These are phyloP conservation scores for Rhodomyrtus tomentosa DNA, from an alignment of 345 rosid genomes.

Conservation along the genomic window DNA sequence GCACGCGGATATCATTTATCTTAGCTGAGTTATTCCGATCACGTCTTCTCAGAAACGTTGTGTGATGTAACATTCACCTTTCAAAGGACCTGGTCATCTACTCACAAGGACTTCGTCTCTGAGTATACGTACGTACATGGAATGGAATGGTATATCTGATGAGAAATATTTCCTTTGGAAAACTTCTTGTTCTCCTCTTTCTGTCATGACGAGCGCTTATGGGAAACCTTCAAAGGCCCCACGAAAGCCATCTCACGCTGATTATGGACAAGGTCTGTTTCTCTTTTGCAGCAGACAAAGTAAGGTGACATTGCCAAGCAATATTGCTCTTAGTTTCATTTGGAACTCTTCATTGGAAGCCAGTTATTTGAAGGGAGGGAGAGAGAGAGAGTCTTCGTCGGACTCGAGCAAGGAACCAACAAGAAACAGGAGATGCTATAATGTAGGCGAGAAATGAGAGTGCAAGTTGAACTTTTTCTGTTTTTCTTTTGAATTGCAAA, in stretches of 20 bases:
- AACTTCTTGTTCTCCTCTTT: neutral
- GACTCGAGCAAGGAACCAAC: neutral
- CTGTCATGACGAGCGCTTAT: neutral
- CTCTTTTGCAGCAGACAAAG: neutral
- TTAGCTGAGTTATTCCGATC: neutral
- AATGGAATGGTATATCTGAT: neutral
- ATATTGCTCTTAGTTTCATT: neutral
- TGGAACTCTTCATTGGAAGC: neutral
- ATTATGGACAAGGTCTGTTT: neutral
- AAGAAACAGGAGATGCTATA: neutral
- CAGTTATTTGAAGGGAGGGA: neutral
- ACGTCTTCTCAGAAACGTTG: neutral
- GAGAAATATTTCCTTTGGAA: neutral
- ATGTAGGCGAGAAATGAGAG: neutral
- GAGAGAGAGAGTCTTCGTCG: neutral
- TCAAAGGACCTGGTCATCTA: neutral
- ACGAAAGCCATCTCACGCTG: neutral
- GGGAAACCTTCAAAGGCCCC: neutral
- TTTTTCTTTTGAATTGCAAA: neutral
- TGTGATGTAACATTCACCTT: neutral
- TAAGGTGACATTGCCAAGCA: neutral
- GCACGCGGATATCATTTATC: neutral
- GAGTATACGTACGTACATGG: neutral
- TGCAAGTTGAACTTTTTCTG: neutral
- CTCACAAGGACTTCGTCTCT: neutral